Evolutionary conservation across 352 stramenopile species (phyloP), one percentile per base, ranked within the genome.

Genomic region (Phytophthora quininea): DNA sequence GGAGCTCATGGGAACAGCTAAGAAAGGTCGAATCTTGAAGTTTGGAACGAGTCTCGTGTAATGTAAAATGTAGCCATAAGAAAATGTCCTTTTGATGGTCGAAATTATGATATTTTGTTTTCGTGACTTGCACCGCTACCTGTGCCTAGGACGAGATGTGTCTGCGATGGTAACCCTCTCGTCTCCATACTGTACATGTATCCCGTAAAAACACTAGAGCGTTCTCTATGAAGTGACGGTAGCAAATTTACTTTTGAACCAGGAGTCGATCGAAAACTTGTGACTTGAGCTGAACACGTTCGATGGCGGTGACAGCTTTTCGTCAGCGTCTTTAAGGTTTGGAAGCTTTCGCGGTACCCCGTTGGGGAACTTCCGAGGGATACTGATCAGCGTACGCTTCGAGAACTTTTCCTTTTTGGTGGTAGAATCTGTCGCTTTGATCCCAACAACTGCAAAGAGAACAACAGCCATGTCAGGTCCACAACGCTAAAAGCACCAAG

Each of bases 191-290:
- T 11, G 35, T 24, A 24, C 35, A 11, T 40, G 35, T 40, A 40
- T 11, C 35, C 6, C 10, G 6, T 40, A 6, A 40, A 40, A 40
- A 40, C 10, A 11, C 35, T 40, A 24, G 35, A 40, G 35, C 35
- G 35, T 11, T 40, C 10, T 11, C 1, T 40, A 71, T 50, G 11
- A 57, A 69, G 19, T 69, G 51, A 19, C 27, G 32, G 37, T 67
- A 58, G 50, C 19, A 24, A 65, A 51, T 12, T 71, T 74, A 40
- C 71, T 58, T 29, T 73, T 67, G 29, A 73, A 76, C 71, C 71
- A 79, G 24, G 48, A 65, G 29, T 59, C 40, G 42, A 86, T 73
- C 24, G 77, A 82, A 64, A 86, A 86, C 3, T 58, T 56, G 24
- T 71, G 48, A 43, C 73, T 86, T 12, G 77, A 82, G 67, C 57